A percentile compares a stretch with the other conserved stretches of the same genome.
These are phyloP conservation scores for Danielia oregonensis DNA, from an alignment of 805 yeast species.

Conservation along the genomic window DNA sequence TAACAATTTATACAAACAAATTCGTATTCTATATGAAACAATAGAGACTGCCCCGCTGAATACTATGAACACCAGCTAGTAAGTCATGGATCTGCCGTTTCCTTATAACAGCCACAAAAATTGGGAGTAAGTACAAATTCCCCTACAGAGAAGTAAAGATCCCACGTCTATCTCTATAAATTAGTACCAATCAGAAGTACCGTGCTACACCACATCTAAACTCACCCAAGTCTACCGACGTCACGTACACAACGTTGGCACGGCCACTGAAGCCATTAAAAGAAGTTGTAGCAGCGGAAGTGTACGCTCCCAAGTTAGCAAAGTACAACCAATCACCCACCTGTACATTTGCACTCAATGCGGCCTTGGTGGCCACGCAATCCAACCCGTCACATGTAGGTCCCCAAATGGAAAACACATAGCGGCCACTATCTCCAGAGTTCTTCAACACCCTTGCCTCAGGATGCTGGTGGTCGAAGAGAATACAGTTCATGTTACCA, in stretches of 20 bases:
- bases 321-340: conserved; percentile 95
- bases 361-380: conserved; percentile 56
- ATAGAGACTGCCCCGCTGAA: too few species aligned
- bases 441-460: conserved; percentile 57
- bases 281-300: conserved; percentile 85
- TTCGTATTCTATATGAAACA: too few species aligned
- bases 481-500: conserved; percentile 90
- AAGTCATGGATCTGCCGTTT: too few species aligned
- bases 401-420: conserved; percentile 82
- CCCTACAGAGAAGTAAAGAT: too few species aligned
- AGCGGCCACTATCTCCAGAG: conserved; percentile 5
- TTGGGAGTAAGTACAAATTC: too few species aligned
- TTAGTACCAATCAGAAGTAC: too few species aligned
- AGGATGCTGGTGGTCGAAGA: conserved; percentile 88
- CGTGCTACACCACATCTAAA: too few species aligned
- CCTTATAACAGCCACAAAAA: too few species aligned
- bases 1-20: too few species aligned
- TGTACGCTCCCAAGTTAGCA: conserved; percentile 83
- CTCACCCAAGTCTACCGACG: conserved; percentile 10
- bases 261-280: conserved; percentile 82
- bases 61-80: too few species aligned
- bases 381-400: conserved; percentile 98
- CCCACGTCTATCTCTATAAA: too few species aligned
- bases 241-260: conserved; percentile 60
- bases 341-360: conserved; percentile 55